A percentile compares a stretch with the other conserved stretches of the same genome.
phyloP scores from a whole-genome alignment of 345 rosid species.

The Citrus inodora region DNA sequence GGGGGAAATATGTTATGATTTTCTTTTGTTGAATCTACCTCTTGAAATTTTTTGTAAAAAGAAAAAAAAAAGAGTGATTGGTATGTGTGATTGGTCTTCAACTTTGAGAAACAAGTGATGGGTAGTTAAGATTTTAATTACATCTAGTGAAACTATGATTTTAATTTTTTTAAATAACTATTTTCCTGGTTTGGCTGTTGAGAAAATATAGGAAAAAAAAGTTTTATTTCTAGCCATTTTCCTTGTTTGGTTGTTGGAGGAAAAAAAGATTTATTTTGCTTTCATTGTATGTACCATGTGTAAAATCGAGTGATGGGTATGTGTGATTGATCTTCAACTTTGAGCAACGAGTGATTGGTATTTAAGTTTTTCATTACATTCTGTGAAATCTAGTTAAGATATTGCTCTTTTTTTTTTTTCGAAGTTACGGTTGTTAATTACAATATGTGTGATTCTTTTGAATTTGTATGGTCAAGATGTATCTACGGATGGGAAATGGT shows the following conservation, averaged over 20 bases:
- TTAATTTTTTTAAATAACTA: too few relatives aligned
- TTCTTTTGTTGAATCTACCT: background rate
- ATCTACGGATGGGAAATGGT: slow-evolving; percentile 97
- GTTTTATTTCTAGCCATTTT: too few relatives aligned
- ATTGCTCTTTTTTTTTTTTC: too few relatives aligned
- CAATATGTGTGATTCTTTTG: background rate
- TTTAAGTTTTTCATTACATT: background rate
- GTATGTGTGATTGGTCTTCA: background rate
- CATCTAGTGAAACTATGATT: background rate
- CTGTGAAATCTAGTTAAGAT: background rate
- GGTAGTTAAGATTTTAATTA: background rate
- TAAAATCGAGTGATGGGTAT: background rate
- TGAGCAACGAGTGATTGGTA: background rate
- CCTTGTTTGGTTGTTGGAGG: too few relatives aligned
- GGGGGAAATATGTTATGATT: background rate
- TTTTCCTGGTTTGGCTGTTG: too few relatives aligned
- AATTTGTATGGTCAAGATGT: slow-evolving; percentile 56
- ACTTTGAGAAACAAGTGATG: background rate
- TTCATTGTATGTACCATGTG: background rate
- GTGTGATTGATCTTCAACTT: background rate
- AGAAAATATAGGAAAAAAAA: too few relatives aligned
- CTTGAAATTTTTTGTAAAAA: background rate
- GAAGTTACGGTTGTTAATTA: too few relatives aligned
- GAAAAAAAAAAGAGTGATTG: background rate
- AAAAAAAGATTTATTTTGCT: background rate